Percentiles rank a stretch among this genome's conserved stretches.
Conservation (phyloP, 345 rosid genomes). For the Salix koriyanagi region DNA sequence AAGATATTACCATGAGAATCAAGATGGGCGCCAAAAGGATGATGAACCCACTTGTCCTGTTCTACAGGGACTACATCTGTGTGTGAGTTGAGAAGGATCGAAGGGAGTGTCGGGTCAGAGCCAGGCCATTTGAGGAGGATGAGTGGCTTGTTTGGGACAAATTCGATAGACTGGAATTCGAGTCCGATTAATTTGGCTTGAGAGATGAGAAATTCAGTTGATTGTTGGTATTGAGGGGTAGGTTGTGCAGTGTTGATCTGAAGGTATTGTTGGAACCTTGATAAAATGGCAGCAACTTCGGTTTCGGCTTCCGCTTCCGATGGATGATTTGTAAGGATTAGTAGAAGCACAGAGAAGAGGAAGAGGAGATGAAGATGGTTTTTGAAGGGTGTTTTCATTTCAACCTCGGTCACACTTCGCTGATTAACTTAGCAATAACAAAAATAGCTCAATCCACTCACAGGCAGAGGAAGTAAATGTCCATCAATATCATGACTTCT, state of each 20-base stretch:
- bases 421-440: too few species aligned
- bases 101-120: slow-evolving; percentile 56
- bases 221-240: slow-evolving; percentile 53
- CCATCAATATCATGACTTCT: too few species aligned
- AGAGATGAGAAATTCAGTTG: slow-evolving; percentile 56
- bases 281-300: slow-evolving; percentile 28
- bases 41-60: slow-evolving; percentile 69
- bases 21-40: slow-evolving; percentile 66
- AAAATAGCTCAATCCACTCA: too few species aligned
- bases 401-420: not conserved
- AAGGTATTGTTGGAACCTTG: slow-evolving; percentile 83
- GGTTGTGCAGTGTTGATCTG: slow-evolving; percentile 91
- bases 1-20: slow-evolving; percentile 66
- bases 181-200: slow-evolving; percentile 68
- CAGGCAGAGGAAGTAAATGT: too few species aligned
- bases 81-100: slow-evolving; percentile 85
- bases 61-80: slow-evolving; percentile 92
- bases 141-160: slow-evolving; percentile 62
- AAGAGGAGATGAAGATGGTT: not conserved
- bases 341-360: not conserved
- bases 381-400: not conserved
- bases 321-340: not conserved
- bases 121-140: slow-evolving; percentile 80
- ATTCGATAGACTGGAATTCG: slow-evolving; percentile 50
- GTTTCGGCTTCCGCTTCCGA: not conserved